Conservation (phyloP, 2,329 filamentous ascomycete genomes). For the Microsporum ferrugineum region DNA sequence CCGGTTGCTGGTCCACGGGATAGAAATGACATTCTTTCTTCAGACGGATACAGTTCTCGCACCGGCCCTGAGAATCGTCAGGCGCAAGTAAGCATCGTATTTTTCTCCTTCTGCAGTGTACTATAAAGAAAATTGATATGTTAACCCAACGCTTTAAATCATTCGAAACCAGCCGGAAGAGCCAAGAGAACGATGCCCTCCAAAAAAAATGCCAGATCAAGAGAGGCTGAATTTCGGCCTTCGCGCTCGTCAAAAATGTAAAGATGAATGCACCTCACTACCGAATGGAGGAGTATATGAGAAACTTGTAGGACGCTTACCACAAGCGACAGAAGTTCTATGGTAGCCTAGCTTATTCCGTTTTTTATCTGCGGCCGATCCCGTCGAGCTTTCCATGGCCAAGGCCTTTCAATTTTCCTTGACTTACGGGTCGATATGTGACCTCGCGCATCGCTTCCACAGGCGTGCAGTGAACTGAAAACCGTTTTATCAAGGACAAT, state of each 20-base stretch:
- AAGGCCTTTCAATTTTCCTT: constrained; percentile 23
- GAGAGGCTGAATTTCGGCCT: too few species aligned
- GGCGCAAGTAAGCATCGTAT: constrained; percentile 76
- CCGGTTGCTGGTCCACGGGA: constrained; percentile 67
- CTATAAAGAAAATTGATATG: constrained; percentile 37
- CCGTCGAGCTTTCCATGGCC: constrained; percentile 26
- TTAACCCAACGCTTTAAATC: not conserved
- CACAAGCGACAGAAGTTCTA: constrained; percentile 86
- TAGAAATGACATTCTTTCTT: constrained; percentile 93
- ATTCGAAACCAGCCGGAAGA: not conserved
- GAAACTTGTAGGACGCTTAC: constrained; percentile 47
- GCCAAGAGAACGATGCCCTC: not conserved
- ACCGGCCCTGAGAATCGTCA: constrained; percentile 63
- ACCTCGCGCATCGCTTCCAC: constrained; percentile 31
- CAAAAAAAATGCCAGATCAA: too few species aligned
- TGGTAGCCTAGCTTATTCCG: constrained; percentile 94
- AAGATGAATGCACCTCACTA: not conserved
- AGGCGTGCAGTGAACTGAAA: constrained; percentile 4
- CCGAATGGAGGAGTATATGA: not conserved
- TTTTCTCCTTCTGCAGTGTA: constrained; percentile 83
- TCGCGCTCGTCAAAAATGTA: not conserved
- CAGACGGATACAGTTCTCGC: constrained; percentile 82
- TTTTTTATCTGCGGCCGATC: constrained; percentile 48
- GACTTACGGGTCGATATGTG: constrained; percentile 25
- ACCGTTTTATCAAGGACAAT: not conserved